A percentile compares a stretch with the other conserved stretches of the same genome.
phyloP scores from a whole-genome alignment of 148 eudicot genomes.

The Limonium bicolor region DNA sequence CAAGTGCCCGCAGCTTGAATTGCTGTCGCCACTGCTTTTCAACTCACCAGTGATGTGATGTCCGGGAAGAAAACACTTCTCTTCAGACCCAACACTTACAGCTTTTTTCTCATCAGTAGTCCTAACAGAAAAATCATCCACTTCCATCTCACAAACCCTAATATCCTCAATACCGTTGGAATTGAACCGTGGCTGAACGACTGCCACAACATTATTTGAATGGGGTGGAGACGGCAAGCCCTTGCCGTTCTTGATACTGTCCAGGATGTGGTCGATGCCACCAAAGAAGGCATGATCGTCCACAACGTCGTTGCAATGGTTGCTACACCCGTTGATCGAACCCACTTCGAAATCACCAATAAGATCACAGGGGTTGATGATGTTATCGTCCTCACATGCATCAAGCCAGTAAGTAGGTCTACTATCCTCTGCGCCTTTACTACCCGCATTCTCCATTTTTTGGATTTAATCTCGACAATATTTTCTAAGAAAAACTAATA shows the following conservation, averaged over 20 bases:
- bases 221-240: slow-evolving; percentile 16
- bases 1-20: neutral
- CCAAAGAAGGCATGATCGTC: slow-evolving; percentile 47
- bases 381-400: slow-evolving; percentile 63
- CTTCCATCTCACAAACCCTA: slow-evolving; percentile 9
- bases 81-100: neutral
- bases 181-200: neutral
- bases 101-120: slow-evolving; percentile 1
- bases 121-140: slow-evolving; percentile 8
- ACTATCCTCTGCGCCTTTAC: slow-evolving; percentile 13
- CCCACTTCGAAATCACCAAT: slow-evolving; percentile 22
- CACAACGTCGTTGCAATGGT: slow-evolving; percentile 7
- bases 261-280: slow-evolving; percentile 60
- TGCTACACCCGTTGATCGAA: slow-evolving; percentile 4
- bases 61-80: no score
- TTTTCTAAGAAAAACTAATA: neutral
- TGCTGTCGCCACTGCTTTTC: neutral
- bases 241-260: slow-evolving; percentile 38
- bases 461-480: no score
- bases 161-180: neutral
- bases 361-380: slow-evolving; percentile 35
- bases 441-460: slow-evolving; percentile 7
- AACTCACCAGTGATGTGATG: no score
- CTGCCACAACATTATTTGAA: neutral
- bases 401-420: slow-evolving; percentile 75